Evolutionary conservation across 768 basidiomycete genomes (phyloP).

Genomic region (Leucocoprinus sp.): DNA sequence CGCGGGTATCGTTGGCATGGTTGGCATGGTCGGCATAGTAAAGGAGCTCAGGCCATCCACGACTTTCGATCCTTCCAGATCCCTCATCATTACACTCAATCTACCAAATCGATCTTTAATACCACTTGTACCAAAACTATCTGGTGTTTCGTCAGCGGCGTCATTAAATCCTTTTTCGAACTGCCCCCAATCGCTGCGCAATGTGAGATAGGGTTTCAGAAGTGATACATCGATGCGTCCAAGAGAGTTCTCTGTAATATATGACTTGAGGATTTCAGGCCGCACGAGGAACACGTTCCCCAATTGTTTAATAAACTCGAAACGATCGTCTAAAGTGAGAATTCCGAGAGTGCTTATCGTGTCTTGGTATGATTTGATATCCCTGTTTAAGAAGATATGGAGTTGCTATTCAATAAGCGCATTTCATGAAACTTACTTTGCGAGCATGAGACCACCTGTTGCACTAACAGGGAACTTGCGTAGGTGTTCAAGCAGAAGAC

Average conservation of each 20-base stretch:
- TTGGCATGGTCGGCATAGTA: constrained; percentile 54
- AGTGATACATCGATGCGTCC: constrained; percentile 84
- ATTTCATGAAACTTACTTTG: constrained; percentile 59
- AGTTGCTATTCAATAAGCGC: not conserved
- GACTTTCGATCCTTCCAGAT: constrained; percentile 61
- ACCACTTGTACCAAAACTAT: constrained; percentile 35
- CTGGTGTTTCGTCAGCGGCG: constrained; percentile 29
- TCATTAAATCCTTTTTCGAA: constrained; percentile 80
- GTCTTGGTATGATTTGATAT: constrained; percentile 95
- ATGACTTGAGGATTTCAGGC: constrained; percentile 90
- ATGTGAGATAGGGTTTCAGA: constrained; percentile 83
- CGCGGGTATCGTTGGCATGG: constrained; percentile 47
- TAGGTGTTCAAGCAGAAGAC: constrained; percentile 87
- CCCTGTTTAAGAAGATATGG: constrained; percentile 38
- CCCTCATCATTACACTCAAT: constrained; percentile 82
- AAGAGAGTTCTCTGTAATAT: constrained; percentile 90
- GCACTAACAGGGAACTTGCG: constrained; percentile 96
- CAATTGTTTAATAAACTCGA: constrained; percentile 95
- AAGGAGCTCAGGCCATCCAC: constrained; percentile 43
- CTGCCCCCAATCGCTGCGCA: constrained; percentile 85
- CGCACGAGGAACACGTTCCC: constrained; percentile 96
- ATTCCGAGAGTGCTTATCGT: constrained; percentile 75
- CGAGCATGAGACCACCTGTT: constrained; percentile 95
- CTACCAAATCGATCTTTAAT: constrained; percentile 61
- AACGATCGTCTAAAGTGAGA: constrained; percentile 82